These are phyloP conservation scores for Microsporum audouinii DNA, from an alignment of 2,329 filamentous ascomycete genomes.

Conservation along the genomic window DNA sequence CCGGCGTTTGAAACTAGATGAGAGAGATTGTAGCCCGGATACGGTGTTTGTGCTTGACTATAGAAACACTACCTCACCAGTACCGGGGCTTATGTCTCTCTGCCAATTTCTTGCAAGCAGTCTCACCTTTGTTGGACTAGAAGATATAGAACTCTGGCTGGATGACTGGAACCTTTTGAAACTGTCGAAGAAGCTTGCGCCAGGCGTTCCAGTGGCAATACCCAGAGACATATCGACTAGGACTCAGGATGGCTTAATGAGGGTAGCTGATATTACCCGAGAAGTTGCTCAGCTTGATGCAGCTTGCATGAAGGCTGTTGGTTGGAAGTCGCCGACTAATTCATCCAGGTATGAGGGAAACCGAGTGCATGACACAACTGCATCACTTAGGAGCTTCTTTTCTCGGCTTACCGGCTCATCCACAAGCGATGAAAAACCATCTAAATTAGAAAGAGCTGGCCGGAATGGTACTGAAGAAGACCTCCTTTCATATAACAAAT, in stretches of 20 bases:
- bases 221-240: conserved; percentile 68
- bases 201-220: conserved; percentile 58
- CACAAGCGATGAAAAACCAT: conserved; percentile 37
- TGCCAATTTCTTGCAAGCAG: conserved; percentile 90
- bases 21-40: conserved; percentile 53
- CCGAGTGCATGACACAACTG: conserved; percentile 31
- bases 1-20: conserved; percentile 63
- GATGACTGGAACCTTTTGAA: conserved; percentile 74
- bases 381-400: conserved; percentile 68
- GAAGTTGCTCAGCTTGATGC: conserved; percentile 90
- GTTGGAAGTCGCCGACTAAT: conserved; percentile 58
- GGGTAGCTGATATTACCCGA: conserved; percentile 63
- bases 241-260: conserved; percentile 84
- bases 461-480: conserved; percentile 57
- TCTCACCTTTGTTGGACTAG: conserved; percentile 83
- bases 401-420: conserved; percentile 56
- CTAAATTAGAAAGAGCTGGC: conserved; percentile 42
- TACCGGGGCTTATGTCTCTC: conserved; percentile 75
- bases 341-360: conserved; percentile 29
- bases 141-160: conserved; percentile 79
- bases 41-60: conserved; percentile 96
- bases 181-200: conserved; percentile 75
- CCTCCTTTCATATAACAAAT: conserved; percentile 56
- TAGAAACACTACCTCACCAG: conserved; percentile 71
- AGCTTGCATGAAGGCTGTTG: conserved; percentile 73